Conservation (phyloP, 2,329 filamentous ascomycete genomes). For the Huntiella omanensis region DNA sequence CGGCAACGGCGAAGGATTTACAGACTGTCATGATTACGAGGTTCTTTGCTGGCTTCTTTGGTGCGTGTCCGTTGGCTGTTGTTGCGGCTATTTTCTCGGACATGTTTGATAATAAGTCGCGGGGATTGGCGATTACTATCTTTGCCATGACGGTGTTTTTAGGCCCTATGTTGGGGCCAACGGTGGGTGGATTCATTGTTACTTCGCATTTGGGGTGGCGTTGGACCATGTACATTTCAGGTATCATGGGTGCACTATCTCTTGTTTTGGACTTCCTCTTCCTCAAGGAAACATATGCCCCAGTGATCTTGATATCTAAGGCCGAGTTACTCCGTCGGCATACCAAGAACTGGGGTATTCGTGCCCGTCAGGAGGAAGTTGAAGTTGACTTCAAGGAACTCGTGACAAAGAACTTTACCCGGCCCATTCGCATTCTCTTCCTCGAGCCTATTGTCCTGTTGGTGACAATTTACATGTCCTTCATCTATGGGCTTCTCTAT, state of each 20-base stretch:
- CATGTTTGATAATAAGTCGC: conserved; percentile 46
- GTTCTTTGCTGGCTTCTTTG: conserved; percentile 57
- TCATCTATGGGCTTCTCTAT: conserved; percentile 59
- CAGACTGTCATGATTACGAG: conserved; percentile 52
- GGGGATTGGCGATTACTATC: conserved; percentile 29
- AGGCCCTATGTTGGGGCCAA: conserved; percentile 47
- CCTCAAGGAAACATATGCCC: conserved; percentile 52
- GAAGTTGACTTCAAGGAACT: conserved; percentile 47
- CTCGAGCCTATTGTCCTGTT: conserved; percentile 50
- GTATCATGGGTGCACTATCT: conserved; percentile 44
- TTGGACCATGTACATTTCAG: conserved; percentile 48
- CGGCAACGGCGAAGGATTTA: conserved; percentile 47
- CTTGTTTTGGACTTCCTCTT: conserved; percentile 41
- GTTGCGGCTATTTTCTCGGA: conserved; percentile 55
- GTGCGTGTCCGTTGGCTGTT: conserved; percentile 48
- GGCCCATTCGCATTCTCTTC: conserved; percentile 45
- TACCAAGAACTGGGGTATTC: conserved; percentile 51
- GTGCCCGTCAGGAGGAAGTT: conserved; percentile 54
- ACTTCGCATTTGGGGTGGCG: conserved; percentile 46
- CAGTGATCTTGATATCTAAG: conserved; percentile 42
- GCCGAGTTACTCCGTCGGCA: conserved; percentile 41
- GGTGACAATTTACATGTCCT: conserved; percentile 53
- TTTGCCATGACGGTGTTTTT: conserved; percentile 38
- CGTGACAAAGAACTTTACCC: conserved; percentile 46
- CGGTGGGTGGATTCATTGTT: conserved; percentile 50